phyloP scores from a whole-genome alignment of 1,284 basidiomycete genomes.

The Peniophora sp. region DNA sequence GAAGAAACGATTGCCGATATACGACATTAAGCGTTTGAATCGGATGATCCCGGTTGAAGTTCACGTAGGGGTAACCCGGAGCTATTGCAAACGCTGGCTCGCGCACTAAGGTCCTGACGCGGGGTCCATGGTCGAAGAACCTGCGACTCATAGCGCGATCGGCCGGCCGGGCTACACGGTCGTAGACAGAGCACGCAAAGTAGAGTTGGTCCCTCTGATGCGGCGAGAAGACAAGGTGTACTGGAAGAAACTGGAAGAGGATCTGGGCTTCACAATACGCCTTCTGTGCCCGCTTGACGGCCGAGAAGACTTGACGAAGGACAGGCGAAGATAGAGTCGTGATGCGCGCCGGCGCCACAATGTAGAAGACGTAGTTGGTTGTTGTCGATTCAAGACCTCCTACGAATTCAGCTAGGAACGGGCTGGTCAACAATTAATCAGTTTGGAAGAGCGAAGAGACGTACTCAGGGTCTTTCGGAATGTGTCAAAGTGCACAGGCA shows the following conservation, averaged over 20 bases:
- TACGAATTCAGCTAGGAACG: slow-evolving; percentile 39
- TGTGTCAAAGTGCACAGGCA: slow-evolving; percentile 54
- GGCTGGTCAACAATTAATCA: not conserved
- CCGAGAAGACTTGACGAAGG: slow-evolving; percentile 57
- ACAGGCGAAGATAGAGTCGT: slow-evolving; percentile 51
- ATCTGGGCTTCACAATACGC: slow-evolving; percentile 35
- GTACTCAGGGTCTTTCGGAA: slow-evolving; percentile 58
- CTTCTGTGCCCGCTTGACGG: slow-evolving; percentile 46
- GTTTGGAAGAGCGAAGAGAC: slow-evolving; percentile 13
- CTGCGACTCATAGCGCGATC: slow-evolving; percentile 50
- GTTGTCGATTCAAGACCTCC: slow-evolving; percentile 30
- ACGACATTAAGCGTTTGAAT: slow-evolving; percentile 53
- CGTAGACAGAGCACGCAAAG: slow-evolving; percentile 59
- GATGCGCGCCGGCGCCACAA: slow-evolving; percentile 50
- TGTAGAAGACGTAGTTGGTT: slow-evolving; percentile 53
- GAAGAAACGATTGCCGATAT: slow-evolving; percentile 63
- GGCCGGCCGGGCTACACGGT: slow-evolving; percentile 55
- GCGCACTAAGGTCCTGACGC: slow-evolving; percentile 43
- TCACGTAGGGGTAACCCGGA: slow-evolving; percentile 35
- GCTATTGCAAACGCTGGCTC: slow-evolving; percentile 60
- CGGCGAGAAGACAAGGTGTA: slow-evolving; percentile 40
- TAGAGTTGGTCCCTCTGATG: slow-evolving; percentile 33
- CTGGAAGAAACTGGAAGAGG: slow-evolving; percentile 65
- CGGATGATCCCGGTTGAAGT: slow-evolving; percentile 34
- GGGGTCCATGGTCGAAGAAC: slow-evolving; percentile 33